phyloP scores from a whole-genome alignment of 1,284 basidiomycete genomes.

The Psilocybe mexicana region DNA sequence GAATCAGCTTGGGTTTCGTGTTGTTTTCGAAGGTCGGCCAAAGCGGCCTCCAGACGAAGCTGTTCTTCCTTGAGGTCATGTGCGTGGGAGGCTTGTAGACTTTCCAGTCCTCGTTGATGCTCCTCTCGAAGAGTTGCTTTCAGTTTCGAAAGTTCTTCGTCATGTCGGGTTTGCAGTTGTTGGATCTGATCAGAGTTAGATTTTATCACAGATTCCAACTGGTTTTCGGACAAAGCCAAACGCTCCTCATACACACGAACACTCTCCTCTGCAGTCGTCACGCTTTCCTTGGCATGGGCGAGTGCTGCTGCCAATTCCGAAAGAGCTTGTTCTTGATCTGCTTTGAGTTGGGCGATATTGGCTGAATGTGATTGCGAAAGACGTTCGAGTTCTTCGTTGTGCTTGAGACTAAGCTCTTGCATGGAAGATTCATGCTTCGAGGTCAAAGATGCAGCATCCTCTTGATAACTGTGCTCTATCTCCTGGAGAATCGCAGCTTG shows the following conservation, averaged over 20 bases:
- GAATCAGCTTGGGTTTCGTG: constrained; percentile 44
- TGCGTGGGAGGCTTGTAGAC: constrained; percentile 20
- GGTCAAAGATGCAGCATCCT: constrained; percentile 50
- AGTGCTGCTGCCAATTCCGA: constrained; percentile 44
- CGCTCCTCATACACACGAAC: constrained; percentile 18
- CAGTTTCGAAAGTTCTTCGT: constrained; percentile 39
- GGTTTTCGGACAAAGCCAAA: constrained; percentile 25
- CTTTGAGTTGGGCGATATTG: constrained; percentile 22
- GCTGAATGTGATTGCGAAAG: constrained; percentile 28
- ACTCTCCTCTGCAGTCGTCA: constrained; percentile 10
- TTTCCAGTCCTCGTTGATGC: constrained; percentile 15
- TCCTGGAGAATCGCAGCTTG: constrained; percentile 57
- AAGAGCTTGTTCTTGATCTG: constrained; percentile 32
- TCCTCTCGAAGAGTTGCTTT: constrained; percentile 39
- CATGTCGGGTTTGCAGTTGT: constrained; percentile 23
- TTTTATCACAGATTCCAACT: constrained; percentile 23
- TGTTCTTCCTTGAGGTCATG: constrained; percentile 25
- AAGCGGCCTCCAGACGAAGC: constrained; percentile 21
- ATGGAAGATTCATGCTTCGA: constrained; percentile 40
- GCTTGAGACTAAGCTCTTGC: constrained; percentile 26
- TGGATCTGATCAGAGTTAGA: constrained; percentile 29
- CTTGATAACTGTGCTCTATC: constrained; percentile 53
- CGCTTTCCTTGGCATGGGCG: constrained; percentile 35
- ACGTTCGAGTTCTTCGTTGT: constrained; percentile 28
- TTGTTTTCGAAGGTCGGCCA: constrained; percentile 33